Evolutionary conservation across 257 asterid species (phyloP), one percentile per base, ranked within the genome.

Genomic region (Anisodus tanguticus): DNA sequence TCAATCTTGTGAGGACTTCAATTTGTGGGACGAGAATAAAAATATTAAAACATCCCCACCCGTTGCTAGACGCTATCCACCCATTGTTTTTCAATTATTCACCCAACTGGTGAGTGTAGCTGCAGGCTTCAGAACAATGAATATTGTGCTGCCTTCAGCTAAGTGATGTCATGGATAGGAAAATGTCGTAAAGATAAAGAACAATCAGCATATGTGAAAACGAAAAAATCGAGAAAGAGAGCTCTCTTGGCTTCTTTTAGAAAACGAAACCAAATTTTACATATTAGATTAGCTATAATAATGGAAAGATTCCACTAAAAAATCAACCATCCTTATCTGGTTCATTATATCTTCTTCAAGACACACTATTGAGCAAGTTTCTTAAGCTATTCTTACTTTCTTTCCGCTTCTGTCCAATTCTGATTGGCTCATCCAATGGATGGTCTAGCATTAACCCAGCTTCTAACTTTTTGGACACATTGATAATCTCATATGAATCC

Each of bases 401-500:
- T 83, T 88, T 91, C 1, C 84, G 85, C 86, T 86, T 91, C 86
- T 86, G 88, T 3, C 41, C 86, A 83, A 51, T 66, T 31, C 16
- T 74, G 16, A 71, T 83, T 51, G 81, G 77, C 41, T 87, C 88
- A 9, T 86, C 86, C 83, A 84, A 45, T 9, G 90, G 88, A 81
- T 84, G 62, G 4, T 92, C 98, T 80, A 90, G 8, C 71, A 82
- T 81, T 19, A 91, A 74, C 9, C 97, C 96, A 7, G 86, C 85
- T 69, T 95, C 99, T 70, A 95, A 84, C 87, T 88, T 94, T 89
- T 85, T 94, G 6, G 99, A 88, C 22, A 95, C 91, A 0, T 92
- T 80, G 58, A 95, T 87, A 83, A 95, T 90, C 94, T 95, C 99
- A 69, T 95, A 95, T 54, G 97, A 90, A 85, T 95, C 99, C 97